Percentiles rank a stretch among this genome's conserved stretches.
Conservation (phyloP, 805 yeast species). For the Komagataella populi region DNA sequence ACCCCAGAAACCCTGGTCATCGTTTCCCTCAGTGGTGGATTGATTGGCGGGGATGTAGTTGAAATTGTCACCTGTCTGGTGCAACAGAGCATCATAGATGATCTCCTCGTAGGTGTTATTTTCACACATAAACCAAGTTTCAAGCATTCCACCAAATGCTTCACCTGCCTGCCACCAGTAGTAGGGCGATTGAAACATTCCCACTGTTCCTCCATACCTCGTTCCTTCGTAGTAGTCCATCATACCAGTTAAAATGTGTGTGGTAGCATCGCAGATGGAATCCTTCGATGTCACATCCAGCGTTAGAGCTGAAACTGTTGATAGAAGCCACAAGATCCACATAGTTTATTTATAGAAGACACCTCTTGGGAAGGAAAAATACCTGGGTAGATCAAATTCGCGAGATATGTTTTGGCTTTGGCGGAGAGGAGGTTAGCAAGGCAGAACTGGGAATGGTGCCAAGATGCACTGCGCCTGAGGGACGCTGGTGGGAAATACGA, state of each 20-base stretch:
- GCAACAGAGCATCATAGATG: conserved; percentile 48
- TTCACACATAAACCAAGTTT: conserved; percentile 58
- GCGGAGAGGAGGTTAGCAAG: not conserved
- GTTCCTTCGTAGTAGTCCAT: conserved; percentile 58
- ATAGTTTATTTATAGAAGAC: not conserved
- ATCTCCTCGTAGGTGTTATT: conserved; percentile 52
- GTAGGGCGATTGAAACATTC: conserved; percentile 81
- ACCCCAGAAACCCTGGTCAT: conserved; percentile 98
- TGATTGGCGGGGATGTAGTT: conserved; percentile 84
- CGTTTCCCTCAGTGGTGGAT: conserved; percentile 90
- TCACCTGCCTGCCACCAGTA: conserved; percentile 99
- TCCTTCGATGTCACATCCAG: conserved; percentile 13
- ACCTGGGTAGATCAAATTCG: not conserved
- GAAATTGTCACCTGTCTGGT: conserved; percentile 61
- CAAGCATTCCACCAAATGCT: conserved; percentile 81
- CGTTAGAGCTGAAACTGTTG: not conserved
- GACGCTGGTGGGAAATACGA: not conserved
- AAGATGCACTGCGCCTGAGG: not conserved
- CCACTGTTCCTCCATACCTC: conserved; percentile 62
- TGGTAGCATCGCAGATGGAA: conserved; percentile 37
- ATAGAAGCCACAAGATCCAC: not conserved
- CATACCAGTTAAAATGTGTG: conserved; percentile 42
- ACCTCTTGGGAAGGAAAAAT: not conserved
- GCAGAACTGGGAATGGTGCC: not conserved
- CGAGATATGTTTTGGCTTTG: not conserved